Base-by-base conservation (phyloP, 1,284 basidiomycete species). In the Austroboletus novae-zelandiae region DNA sequence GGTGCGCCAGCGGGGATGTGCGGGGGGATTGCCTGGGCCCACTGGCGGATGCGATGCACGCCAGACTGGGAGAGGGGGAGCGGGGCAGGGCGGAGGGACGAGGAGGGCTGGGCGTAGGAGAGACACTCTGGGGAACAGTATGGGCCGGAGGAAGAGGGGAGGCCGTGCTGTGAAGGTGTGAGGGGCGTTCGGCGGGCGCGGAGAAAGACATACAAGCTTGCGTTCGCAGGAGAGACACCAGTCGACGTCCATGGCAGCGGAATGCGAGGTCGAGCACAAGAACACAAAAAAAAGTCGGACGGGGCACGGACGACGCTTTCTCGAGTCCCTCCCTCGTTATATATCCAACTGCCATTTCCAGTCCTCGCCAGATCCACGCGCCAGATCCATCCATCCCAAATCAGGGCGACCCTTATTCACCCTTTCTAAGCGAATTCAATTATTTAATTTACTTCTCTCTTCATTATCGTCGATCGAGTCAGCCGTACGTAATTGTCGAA, bases 221-320 rank as follows among this genome's bases (percentile, higher is more conserved):
- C 74, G 73, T 57, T 75, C 72, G 71, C 83, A 86, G 52, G 72
- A 73, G 58, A 86, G 73, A 65, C 84, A 86, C 83, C 83, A 86
- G 71, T 84, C 77, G 53, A 75, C 77, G 65, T 84, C 83, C 77
- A 84, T 81, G 53, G 59, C n/a, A 2, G 37, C 5, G 35, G 17
- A 15, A 17, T 10, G 35, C 8, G 11, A 10, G 20, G 15, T 34
- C 15, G 32, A 34, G 15, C 13, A 13, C 7, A 34, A 15, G 15
- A 34, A 15, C 13, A 15, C 13, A 45, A 18, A 47, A 48, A 61
- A 61, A 64, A 54, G 29, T n/a, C 40, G 40, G 41, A 45, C 36
- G 50, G 61, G 52, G 52, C 50, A 57, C 53, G 45, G 45, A 53
- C 48, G 34, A 45, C 32, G 45, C 37, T 7, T 23, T 9, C 17